Evolutionary conservation across 1,284 basidiomycete genomes (phyloP), one percentile per base, ranked within the genome.

Genomic region (Heliocybe sulcata): DNA sequence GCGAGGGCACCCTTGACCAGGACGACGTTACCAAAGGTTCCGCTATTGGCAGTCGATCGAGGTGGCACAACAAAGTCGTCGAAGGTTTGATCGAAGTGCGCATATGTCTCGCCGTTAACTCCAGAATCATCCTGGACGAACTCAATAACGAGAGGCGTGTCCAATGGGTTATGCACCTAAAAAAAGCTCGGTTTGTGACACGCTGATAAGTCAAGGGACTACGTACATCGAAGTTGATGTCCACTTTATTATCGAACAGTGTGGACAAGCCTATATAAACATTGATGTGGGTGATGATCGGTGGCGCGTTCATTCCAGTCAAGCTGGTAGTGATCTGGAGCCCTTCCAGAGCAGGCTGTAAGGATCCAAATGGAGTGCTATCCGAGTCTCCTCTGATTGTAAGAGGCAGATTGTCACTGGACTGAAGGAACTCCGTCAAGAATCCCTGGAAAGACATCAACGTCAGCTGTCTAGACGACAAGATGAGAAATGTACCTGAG

Each of bases 331-430:
- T 62, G 35, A 90, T 67, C n/a, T 69, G 69, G 27, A 89, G 68
- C 33, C 79, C 77, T 22, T 80, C 72, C 8, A 91, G 71, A 1
- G 80, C 86, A 3, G 77, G 75, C 51, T 74, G 67, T 42, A 92
- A 67, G 1, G 85, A 86, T 4, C 65, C 74, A 64, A 86, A 88
- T 1, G 86, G 85, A 10, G 84, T 80, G 58, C 86, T 85, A 2
- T 65, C 60, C 3, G 63, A 55, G 60, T 87, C 85, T 19, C 86
- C 86, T 58, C 78, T 69, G 61, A 88, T 83, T 0, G 72, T 74
- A 57, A 89, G 64, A 12, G 76, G 70, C 35, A 86, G 65, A 14
- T 59, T 56, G 53, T 77, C 65, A 22, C 68, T 70, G 0, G 72
- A 76, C 61, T 82, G 81, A 35, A 87, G 70, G 65, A 85, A 86